Conservation (phyloP, 139 green algal species). For the Tetraselmis striata region DNA sequence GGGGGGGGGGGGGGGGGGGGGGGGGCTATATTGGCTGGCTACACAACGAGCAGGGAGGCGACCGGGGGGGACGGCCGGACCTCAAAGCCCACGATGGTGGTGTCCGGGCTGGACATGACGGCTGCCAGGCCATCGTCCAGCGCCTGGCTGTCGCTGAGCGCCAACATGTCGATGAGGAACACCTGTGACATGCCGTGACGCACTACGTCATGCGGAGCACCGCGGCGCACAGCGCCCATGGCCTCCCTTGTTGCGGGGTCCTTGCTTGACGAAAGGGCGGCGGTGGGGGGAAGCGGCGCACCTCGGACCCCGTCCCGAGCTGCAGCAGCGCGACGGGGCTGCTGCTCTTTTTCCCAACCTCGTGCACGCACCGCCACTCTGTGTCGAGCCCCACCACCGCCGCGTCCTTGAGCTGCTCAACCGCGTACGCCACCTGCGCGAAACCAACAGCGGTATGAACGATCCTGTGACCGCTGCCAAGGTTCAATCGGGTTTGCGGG, state of each 20-base stretch:
- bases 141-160: conserved; percentile 14
- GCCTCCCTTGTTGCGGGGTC: no score
- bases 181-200: no score
- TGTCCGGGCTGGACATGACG: conserved; percentile 4
- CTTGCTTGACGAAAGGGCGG: not conserved
- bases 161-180: conserved; percentile 55
- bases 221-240: no score
- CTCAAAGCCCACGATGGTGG: conserved; percentile 36
- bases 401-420: conserved; percentile 11
- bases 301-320: conserved; percentile 13
- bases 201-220: no score
- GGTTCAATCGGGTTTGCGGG: no score
- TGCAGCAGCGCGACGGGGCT: conserved; percentile 28
- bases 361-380: conserved; percentile 54
- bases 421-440: conserved; percentile 14
- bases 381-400: conserved; percentile 54
- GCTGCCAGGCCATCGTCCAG: conserved; percentile 23
- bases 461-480: no score
- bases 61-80: no score
- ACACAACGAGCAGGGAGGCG: no score
- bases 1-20: no score
- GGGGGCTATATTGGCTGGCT: no score
- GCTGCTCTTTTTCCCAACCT: not conserved
- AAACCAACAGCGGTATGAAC: no score
- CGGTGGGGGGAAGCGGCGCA: not conserved